These are phyloP conservation scores for Chrysoporthe puriensis DNA, from an alignment of 2,329 filamentous ascomycete species.

Conservation along the genomic window DNA sequence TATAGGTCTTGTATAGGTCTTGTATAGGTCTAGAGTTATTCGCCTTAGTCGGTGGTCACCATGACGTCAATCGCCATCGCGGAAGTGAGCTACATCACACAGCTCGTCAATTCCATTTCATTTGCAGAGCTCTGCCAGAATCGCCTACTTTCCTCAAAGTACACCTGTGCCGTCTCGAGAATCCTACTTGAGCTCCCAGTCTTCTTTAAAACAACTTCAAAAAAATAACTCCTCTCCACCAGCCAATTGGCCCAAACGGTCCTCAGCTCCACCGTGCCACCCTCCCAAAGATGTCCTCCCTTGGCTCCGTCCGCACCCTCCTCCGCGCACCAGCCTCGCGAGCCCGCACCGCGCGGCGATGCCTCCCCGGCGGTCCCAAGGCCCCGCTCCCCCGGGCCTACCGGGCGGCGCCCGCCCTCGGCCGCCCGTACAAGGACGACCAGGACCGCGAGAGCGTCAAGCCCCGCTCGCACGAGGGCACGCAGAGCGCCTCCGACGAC, in stretches of 20 bases:
- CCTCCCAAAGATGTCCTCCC: slow-evolving; percentile 16
- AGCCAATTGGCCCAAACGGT: not conserved
- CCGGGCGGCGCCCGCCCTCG: slow-evolving; percentile 37
- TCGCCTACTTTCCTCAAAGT: not conserved
- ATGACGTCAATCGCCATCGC: slow-evolving; percentile 22
- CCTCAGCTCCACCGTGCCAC: not conserved
- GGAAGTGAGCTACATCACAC: not conserved
- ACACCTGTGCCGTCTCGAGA: not conserved
- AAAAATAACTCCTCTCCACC: not conserved
- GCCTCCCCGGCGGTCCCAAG: slow-evolving; percentile 12
- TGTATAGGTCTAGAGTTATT: not conserved
- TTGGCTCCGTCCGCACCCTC: slow-evolving; percentile 19
- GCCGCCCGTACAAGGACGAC: slow-evolving; percentile 52
- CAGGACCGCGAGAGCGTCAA: slow-evolving; percentile 67
- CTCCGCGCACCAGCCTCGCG: slow-evolving; percentile 27
- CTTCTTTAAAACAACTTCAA: not conserved
- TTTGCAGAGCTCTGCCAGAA: too few relatives aligned
- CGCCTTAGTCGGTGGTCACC: slow-evolving; percentile 11
- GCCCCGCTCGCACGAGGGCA: slow-evolving; percentile 67
- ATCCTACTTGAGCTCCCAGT: too few relatives aligned
- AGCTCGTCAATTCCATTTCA: not conserved
- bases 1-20: not conserved
- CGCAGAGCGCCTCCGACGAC: slow-evolving; percentile 68
- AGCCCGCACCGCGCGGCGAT: slow-evolving; percentile 15
- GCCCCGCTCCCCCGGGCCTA: slow-evolving; percentile 34